phyloP scores from a whole-genome alignment of 2,329 filamentous ascomycete species.

The Diaporthe capsici region DNA sequence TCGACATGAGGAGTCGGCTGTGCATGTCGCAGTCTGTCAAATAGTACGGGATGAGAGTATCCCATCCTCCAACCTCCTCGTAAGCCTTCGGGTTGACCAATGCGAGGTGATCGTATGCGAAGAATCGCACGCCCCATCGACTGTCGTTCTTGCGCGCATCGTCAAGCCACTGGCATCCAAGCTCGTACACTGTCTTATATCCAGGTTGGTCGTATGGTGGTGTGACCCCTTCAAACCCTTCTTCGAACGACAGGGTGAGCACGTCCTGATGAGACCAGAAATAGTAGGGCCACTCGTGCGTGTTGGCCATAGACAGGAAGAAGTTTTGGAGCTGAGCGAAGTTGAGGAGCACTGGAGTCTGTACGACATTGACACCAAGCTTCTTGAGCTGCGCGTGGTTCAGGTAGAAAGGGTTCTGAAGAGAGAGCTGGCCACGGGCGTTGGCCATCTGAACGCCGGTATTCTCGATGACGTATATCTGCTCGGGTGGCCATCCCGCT shows the following conservation, averaged over 20 bases:
- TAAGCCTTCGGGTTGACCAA: constrained; percentile 68
- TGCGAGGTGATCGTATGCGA: constrained; percentile 70
- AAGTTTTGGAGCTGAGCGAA: constrained; percentile 70
- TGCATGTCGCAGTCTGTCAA: constrained; percentile 71
- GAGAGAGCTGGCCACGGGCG: constrained; percentile 58
- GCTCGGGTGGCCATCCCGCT: constrained; percentile 68
- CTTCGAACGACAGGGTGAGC: constrained; percentile 59
- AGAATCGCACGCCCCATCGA: constrained; percentile 68
- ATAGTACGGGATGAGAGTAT: constrained; percentile 71
- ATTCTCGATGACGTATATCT: constrained; percentile 73
- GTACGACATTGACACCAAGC: constrained; percentile 63
- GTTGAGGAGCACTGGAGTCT: constrained; percentile 63
- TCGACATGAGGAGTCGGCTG: constrained; percentile 60
- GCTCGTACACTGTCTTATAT: constrained; percentile 59
- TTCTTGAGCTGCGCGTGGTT: constrained; percentile 63
- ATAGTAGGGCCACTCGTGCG: constrained; percentile 62
- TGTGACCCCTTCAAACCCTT: constrained; percentile 53
- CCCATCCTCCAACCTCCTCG: constrained; percentile 68
- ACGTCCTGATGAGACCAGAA: constrained; percentile 70
- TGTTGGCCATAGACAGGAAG: constrained; percentile 60
- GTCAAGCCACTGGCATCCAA: constrained; percentile 54
- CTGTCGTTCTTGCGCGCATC: constrained; percentile 50
- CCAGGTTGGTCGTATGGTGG: constrained; percentile 51
- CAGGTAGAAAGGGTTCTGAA: constrained; percentile 70
- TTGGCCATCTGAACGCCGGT: constrained; percentile 70